A percentile compares a stretch with the other conserved stretches of the same genome.
phyloP scores from a whole-genome alignment of 2,329 filamentous ascomycete species.

The Trichoderma arundinaceum region DNA sequence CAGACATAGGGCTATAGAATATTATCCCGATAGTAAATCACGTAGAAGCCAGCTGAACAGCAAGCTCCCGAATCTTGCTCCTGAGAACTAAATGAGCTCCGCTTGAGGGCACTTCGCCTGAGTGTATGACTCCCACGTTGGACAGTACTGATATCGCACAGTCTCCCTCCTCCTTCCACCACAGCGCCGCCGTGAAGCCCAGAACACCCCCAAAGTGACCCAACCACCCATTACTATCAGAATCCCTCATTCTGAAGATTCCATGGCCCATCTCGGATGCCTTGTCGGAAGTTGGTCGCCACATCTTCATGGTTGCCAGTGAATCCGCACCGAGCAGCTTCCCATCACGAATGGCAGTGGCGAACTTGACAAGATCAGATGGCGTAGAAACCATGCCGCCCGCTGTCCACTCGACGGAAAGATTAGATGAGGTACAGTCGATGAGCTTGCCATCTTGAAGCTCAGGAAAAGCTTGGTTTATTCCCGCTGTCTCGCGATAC shows the following conservation, averaged over 20 bases:
- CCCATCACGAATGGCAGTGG: constrained; percentile 30
- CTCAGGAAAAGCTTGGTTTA: constrained; percentile 28
- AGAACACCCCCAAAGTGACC: no score
- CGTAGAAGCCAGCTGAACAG: no score
- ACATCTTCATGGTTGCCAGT: constrained; percentile 29
- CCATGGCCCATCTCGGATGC: constrained; percentile 31
- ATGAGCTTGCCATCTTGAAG: constrained; percentile 26
- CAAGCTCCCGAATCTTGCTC: no score
- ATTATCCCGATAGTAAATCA: no score
- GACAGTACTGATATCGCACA: no score
- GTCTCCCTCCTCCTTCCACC: no score
- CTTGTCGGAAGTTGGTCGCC: constrained; percentile 17
- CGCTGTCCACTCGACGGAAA: constrained; percentile 32
- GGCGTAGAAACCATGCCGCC: constrained; percentile 33
- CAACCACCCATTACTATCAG: neutral
- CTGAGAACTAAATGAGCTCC: no score
- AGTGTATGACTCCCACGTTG: no score
- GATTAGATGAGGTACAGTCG: constrained; percentile 32
- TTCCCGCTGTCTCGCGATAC: constrained; percentile 28
- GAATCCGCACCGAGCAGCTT: constrained; percentile 21
- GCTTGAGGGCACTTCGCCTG: no score
- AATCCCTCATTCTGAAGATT: constrained; percentile 29
- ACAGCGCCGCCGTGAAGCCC: no score
- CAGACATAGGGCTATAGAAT: no score
- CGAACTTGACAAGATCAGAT: constrained; percentile 31